phyloP scores from a whole-genome alignment of 2,329 filamentous ascomycete genomes.

The Rhinocladiella similis region DNA sequence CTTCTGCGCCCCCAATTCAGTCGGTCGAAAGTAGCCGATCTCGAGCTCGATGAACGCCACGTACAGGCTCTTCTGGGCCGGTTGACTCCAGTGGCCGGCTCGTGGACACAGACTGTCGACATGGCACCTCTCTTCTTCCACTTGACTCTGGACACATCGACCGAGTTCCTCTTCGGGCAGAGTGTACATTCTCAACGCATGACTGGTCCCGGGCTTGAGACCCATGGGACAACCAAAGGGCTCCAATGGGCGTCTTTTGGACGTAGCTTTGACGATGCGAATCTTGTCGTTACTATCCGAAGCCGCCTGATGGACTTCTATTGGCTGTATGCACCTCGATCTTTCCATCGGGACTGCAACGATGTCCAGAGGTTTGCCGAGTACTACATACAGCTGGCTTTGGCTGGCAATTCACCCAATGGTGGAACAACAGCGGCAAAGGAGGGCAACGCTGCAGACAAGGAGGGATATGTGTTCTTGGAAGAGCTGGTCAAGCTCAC shows the following conservation, averaged over 20 bases:
- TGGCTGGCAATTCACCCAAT: neutral
- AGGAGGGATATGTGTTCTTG: constrained; percentile 27
- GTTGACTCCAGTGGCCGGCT: too few relatives aligned
- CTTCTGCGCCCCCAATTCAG: constrained; percentile 83
- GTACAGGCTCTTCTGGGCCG: constrained; percentile 38
- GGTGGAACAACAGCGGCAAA: too few relatives aligned
- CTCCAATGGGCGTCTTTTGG: neutral
- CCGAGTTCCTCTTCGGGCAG: constrained; percentile 27
- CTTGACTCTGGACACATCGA: constrained; percentile 54
- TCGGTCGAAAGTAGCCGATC: constrained; percentile 78
- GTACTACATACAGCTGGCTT: neutral
- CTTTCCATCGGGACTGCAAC: constrained; percentile 34
- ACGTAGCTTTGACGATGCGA: neutral
- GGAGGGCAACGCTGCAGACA: too few relatives aligned
- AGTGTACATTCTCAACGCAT: constrained; percentile 15
- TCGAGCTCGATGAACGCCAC: constrained; percentile 75
- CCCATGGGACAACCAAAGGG: too few relatives aligned
- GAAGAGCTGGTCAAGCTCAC: constrained; percentile 22
- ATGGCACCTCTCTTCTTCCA: constrained; percentile 78
- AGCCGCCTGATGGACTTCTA: constrained; percentile 29
- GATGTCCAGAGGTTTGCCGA: neutral
- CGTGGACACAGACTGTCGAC: constrained; percentile 66
- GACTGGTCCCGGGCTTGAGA: too few relatives aligned
- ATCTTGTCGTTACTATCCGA: neutral
- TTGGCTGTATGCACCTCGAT: constrained; percentile 39